Percentiles rank a stretch among this genome's conserved stretches.
These are phyloP conservation scores for Thermochaetoides dissita DNA, from an alignment of 2,329 filamentous ascomycete species.

Conservation along the genomic window DNA sequence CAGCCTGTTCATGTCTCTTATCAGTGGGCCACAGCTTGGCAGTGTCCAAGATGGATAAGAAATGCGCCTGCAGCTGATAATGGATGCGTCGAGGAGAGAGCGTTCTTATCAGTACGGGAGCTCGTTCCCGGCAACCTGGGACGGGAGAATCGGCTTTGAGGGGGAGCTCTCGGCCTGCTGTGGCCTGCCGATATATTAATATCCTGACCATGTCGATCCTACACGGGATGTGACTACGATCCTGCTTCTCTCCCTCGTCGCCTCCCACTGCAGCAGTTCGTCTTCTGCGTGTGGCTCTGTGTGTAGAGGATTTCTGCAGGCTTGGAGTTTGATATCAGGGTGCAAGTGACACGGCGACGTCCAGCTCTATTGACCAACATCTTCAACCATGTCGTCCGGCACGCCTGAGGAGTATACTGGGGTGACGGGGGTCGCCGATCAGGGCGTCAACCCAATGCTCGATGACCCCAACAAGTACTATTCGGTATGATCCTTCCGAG, in stretches of 20 bases:
- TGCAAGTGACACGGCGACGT: too few relatives aligned
- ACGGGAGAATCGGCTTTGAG: not conserved
- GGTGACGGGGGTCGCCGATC: slow-evolving; percentile 32
- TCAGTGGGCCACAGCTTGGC: not conserved
- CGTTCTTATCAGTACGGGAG: slow-evolving; percentile 9
- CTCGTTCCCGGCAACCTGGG: not conserved
- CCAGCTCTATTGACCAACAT: not conserved
- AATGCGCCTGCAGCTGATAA: slow-evolving; percentile 3
- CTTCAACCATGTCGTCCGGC: slow-evolving; percentile 21
- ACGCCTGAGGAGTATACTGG: slow-evolving; percentile 33
- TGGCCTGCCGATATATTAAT: slow-evolving; percentile 1
- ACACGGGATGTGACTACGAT: not conserved
- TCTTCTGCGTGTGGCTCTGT: too few relatives aligned
- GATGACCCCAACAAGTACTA: slow-evolving; percentile 75
- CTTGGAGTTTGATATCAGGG: too few relatives aligned
- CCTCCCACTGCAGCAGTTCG: too few relatives aligned
- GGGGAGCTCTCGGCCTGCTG: not conserved
- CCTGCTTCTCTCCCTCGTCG: not conserved
- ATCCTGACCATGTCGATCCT: slow-evolving; percentile 1
- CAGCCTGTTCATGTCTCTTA: not conserved
- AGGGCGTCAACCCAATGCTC: slow-evolving; percentile 39
- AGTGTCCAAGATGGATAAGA: slow-evolving; percentile 8
- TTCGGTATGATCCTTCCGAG: slow-evolving; percentile 37
- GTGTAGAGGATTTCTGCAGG: too few relatives aligned
- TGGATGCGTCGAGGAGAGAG: not conserved